Percentiles rank a stretch among this genome's conserved stretches.
phyloP scores from a whole-genome alignment of 768 basidiomycete genomes.

The Naganishia kalamii region DNA sequence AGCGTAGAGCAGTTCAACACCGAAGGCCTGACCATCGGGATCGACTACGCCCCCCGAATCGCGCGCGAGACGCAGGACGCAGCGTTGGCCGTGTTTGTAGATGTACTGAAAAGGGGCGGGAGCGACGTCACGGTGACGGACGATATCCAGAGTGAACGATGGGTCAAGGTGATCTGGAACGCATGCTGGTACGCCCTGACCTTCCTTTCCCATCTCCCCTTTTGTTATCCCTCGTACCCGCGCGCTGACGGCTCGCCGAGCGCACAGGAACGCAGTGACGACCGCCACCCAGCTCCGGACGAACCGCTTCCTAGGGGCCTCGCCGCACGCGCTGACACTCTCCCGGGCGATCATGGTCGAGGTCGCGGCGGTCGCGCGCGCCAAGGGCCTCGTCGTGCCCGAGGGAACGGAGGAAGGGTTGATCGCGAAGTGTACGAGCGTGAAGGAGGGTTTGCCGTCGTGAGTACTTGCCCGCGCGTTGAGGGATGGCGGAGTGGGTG shows the following conservation, averaged over 20 bases:
- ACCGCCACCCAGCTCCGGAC: constrained; percentile 39
- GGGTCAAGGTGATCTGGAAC: constrained; percentile 45
- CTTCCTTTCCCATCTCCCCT: constrained; percentile 24
- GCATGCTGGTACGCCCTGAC: background rate
- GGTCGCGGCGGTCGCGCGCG: constrained; percentile 38
- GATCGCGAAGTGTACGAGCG: constrained; percentile 40
- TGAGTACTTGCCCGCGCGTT: too few relatives aligned
- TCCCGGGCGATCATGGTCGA: constrained; percentile 40
- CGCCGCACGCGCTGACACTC: constrained; percentile 32
- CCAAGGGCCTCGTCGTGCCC: constrained; percentile 39
- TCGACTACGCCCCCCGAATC: constrained; percentile 31
- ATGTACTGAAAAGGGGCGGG: constrained; percentile 29
- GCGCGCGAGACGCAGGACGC: constrained; percentile 26
- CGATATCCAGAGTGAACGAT: constrained; percentile 41
- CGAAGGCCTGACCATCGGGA: constrained; percentile 41
- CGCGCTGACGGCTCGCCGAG: constrained; percentile 17
- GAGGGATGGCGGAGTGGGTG: too few relatives aligned
- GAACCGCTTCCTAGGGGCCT: constrained; percentile 36
- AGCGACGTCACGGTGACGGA: constrained; percentile 35
- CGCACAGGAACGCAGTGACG: constrained; percentile 38
- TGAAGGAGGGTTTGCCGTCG: constrained; percentile 38
- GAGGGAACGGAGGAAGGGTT: constrained; percentile 38
- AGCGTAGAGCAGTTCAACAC: constrained; percentile 39
- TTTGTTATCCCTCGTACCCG: too few relatives aligned
- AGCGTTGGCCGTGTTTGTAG: constrained; percentile 32